Evolutionary conservation across 306 rosid genomes (phyloP).

Genomic region (Casuarina cunninghamiana): DNA sequence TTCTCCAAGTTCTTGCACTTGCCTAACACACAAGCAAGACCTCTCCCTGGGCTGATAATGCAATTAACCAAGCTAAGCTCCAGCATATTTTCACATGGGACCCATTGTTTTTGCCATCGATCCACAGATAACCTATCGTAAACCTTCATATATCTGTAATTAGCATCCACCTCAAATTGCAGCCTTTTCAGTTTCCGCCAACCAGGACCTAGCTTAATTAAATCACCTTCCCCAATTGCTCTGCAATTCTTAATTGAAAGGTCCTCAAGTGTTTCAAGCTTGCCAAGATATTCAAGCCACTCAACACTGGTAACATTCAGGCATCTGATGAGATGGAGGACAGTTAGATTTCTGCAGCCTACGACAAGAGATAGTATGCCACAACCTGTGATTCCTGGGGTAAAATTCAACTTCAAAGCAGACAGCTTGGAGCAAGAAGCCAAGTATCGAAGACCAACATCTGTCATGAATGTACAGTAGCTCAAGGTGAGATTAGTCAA

Average conservation of each 20-base stretch:
- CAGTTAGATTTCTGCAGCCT: slow-evolving; percentile 67
- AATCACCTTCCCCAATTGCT: slow-evolving; percentile 60
- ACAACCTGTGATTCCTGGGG: slow-evolving; percentile 77
- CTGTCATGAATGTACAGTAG: slow-evolving; percentile 80
- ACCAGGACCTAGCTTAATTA: slow-evolving; percentile 63
- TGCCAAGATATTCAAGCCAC: slow-evolving; percentile 67
- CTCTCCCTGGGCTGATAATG: slow-evolving; percentile 90
- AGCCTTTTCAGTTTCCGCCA: slow-evolving; percentile 69
- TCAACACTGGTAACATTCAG: slow-evolving; percentile 69
- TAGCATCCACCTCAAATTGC: slow-evolving; percentile 88
- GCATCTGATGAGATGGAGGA: slow-evolving; percentile 84
- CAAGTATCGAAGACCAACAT: slow-evolving; percentile 70
- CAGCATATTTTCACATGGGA: slow-evolving; percentile 68
- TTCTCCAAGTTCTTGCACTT: slow-evolving; percentile 79
- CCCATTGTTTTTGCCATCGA: slow-evolving; percentile 80
- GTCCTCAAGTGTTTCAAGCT: slow-evolving; percentile 47
- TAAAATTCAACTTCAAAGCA: slow-evolving; percentile 74
- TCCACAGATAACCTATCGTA: slow-evolving; percentile 79
- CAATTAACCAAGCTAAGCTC: slow-evolving; percentile 83
- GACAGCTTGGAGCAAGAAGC: slow-evolving; percentile 64
- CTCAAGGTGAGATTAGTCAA: slow-evolving; percentile 66
- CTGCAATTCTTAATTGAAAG: slow-evolving; percentile 57
- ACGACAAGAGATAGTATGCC: slow-evolving; percentile 80
- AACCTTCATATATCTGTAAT: slow-evolving; percentile 85
- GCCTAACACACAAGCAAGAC: slow-evolving; percentile 81